phyloP scores from a whole-genome alignment of 2,329 filamentous ascomycete genomes.

The Ampelomyces quisqualis region DNA sequence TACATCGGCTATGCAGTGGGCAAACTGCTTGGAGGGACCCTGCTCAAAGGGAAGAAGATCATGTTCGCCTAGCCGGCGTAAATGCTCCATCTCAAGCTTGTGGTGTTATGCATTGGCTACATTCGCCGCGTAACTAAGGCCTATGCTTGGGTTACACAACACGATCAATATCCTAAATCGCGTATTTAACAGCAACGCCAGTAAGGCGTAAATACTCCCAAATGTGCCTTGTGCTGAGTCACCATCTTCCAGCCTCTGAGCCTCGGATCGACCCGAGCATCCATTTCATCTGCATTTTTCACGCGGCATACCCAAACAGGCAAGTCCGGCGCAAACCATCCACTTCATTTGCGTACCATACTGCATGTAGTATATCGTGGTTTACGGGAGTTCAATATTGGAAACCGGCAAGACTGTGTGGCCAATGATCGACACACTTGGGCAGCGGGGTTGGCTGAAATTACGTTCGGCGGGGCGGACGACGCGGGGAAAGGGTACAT shows the following conservation, averaged over 20 bases:
- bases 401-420: background rate
- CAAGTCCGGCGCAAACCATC: slow-evolving; percentile 1
- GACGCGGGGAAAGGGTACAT: slow-evolving; percentile 1
- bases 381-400: slow-evolving; percentile 1
- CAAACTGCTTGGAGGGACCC: slow-evolving; percentile 58
- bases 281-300: background rate
- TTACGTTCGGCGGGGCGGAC: background rate
- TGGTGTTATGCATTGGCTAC: background rate
- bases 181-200: background rate
- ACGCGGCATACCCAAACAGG: slow-evolving; percentile 1
- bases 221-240: background rate
- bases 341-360: background rate
- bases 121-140: background rate
- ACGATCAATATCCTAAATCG: background rate
- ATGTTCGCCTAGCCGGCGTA: slow-evolving; percentile 40
- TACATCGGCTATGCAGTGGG: slow-evolving; percentile 78
- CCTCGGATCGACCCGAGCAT: background rate
- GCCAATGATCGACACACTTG: slow-evolving; percentile 1
- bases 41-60: slow-evolving; percentile 50
- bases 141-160: background rate
- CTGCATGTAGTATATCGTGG: slow-evolving; percentile 23
- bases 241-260: background rate
- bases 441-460: background rate
- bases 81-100: background rate
- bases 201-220: background rate